Base-by-base conservation (phyloP, 768 basidiomycete genomes). In the Phaeotremella skinneri region DNA sequence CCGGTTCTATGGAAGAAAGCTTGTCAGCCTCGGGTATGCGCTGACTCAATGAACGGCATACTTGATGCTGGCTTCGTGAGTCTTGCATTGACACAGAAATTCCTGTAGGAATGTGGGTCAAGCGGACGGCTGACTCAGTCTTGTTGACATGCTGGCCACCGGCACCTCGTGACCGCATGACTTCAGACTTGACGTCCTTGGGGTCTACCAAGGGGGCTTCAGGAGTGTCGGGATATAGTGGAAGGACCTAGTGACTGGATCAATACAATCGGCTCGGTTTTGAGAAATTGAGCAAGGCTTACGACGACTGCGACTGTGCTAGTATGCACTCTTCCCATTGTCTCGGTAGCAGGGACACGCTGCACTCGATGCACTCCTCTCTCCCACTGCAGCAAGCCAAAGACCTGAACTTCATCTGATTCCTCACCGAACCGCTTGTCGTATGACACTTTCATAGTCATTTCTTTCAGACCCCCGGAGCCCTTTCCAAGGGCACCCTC, bases 21-120 rank as follows among this genome's bases (percentile, higher is more conserved):
- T 25, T 29, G 45, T 31, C 27, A 52, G 3, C 21, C 32, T 13
- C 23, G 6, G 23, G n/a, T 16, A 29, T 17, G 26, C n/a, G 55
- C 37, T 14, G 31, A 27, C 39, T 31, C 20, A 43, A 54, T 52
- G 26, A 41, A 25, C n/a, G 23, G 63, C 79, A 11, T 57, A 91
- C 91, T 80, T 90, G 88, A 76, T 98, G 94, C 70, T 99, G 96
- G 73, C 88, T 90, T 4, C 96, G 84, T 66, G 93, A 91, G 70
- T 99, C 93, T 79, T 99, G 96, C 90, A 97, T 98, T 6, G 91
- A 92, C 7, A 98, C 94, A 0, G 87, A 88, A 55, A 98, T 87
- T 0, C 94, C 92, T 2, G 91, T 89, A 0, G 96, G 94, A 14
- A 88, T 79, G 69, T 99, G 96, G 0, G 91, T 94, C 45, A 98